These are phyloP conservation scores for Pseudocercospora crystallina DNA, from an alignment of 2,329 filamentous ascomycete species.

Conservation along the genomic window DNA sequence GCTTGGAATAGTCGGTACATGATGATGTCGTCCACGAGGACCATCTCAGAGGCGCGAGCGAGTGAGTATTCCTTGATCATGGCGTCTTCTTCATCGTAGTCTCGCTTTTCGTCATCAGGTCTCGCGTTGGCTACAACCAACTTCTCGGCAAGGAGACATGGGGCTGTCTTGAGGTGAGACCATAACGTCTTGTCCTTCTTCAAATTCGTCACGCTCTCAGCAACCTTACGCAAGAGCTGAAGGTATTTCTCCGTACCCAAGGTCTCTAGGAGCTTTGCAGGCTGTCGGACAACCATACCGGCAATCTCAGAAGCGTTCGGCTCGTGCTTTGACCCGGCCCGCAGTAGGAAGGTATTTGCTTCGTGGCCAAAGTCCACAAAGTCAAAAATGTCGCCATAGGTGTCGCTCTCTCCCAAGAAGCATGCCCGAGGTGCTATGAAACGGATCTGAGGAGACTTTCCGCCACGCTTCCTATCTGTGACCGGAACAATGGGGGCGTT, in stretches of 20 bases:
- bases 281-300: slow-evolving; percentile 77
- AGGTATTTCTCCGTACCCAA: slow-evolving; percentile 87
- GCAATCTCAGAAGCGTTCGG: slow-evolving; percentile 86
- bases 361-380: slow-evolving; percentile 91
- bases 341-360: slow-evolving; percentile 84
- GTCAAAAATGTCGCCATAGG: slow-evolving; percentile 90
- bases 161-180: slow-evolving; percentile 69
- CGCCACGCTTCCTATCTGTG: slow-evolving; percentile 19
- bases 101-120: slow-evolving; percentile 39
- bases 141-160: slow-evolving; percentile 80
- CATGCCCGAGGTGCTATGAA: slow-evolving; percentile 69
- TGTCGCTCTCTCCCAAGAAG: slow-evolving; percentile 71
- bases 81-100: slow-evolving; percentile 48
- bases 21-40: slow-evolving; percentile 83
- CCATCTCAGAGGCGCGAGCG: slow-evolving; percentile 67
- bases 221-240: slow-evolving; percentile 74
- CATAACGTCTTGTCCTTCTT: slow-evolving; percentile 79
- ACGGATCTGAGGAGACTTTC: slow-evolving; percentile 39
- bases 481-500: slow-evolving; percentile 73
- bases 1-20: slow-evolving; percentile 87
- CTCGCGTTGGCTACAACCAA: slow-evolving; percentile 64
- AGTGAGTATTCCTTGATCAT: slow-evolving; percentile 75
- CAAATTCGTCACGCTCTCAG: slow-evolving; percentile 67
- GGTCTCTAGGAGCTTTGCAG: slow-evolving; percentile 74
- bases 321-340: slow-evolving; percentile 86